A percentile compares a stretch with the other conserved stretches of the same genome.
These are phyloP conservation scores for Butyriboletus appendiculatus DNA, from an alignment of 1,284 basidiomycete species.

Conservation along the genomic window DNA sequence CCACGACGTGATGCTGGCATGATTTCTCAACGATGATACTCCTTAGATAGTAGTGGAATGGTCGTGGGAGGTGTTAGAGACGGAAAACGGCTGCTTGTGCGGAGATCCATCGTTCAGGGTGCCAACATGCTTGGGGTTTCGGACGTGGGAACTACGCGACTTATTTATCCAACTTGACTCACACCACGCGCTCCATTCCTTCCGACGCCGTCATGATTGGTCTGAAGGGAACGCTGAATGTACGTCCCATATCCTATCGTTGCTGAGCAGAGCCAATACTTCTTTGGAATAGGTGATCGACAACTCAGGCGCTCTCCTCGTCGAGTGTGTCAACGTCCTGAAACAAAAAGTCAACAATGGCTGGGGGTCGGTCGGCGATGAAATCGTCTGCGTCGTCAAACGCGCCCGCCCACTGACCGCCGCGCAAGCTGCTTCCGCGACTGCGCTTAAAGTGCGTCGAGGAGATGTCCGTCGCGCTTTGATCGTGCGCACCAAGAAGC, in stretches of 20 bases:
- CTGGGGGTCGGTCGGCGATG: slow-evolving; percentile 85
- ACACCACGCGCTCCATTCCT: background rate
- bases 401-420: slow-evolving; percentile 84
- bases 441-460: slow-evolving; percentile 81
- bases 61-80: slow-evolving; percentile 23
- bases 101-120: slow-evolving; percentile 18
- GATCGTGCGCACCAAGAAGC: slow-evolving; percentile 89
- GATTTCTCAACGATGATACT: slow-evolving; percentile 11
- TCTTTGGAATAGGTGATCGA: slow-evolving; percentile 77
- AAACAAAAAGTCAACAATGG: slow-evolving; percentile 95
- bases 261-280: background rate
- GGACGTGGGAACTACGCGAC: slow-evolving; percentile 24
- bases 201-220: slow-evolving; percentile 72
- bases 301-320: slow-evolving; percentile 96
- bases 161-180: slow-evolving; percentile 13
- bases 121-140: background rate
- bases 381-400: slow-evolving; percentile 96
- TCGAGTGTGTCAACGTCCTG: slow-evolving; percentile 96
- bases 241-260: slow-evolving; percentile 37
- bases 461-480: slow-evolving; percentile 96
- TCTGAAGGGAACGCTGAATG: slow-evolving; percentile 88
- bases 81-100: background rate
- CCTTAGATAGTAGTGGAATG: slow-evolving; percentile 1
- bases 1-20: slow-evolving; percentile 74
- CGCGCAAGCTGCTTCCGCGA: slow-evolving; percentile 58